A percentile compares a stretch with the other conserved stretches of the same genome.
Evolutionary conservation across 106 monocot genomes (phyloP).

Genomic region (Alisma plantagoaquatica): DNA sequence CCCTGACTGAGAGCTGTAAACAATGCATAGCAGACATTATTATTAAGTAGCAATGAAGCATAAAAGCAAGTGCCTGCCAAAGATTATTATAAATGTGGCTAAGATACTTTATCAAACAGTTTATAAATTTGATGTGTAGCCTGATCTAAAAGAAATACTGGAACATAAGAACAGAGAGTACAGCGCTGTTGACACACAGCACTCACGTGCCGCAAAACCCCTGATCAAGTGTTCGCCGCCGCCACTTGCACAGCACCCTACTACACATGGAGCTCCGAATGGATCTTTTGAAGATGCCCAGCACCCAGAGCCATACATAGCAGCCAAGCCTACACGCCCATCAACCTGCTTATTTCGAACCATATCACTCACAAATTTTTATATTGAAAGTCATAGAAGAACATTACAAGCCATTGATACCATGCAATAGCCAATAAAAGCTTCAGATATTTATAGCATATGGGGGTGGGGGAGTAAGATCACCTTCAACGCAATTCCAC

Average conservation of each 20-base stretch:
- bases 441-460: too few relatives aligned
- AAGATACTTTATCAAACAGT: not conserved
- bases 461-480: too few relatives aligned
- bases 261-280: constrained; percentile 62
- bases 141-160: not conserved
- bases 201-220: constrained; percentile 92
- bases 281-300: constrained; percentile 91
- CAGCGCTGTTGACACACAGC: constrained; percentile 76
- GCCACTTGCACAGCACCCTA: constrained; percentile 94
- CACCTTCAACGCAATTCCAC: constrained; percentile 95
- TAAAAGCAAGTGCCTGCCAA: not conserved
- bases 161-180: constrained; percentile 21
- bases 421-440: not conserved
- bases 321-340: constrained; percentile 96
- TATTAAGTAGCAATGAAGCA: not conserved
- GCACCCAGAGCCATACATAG: constrained; percentile 88
- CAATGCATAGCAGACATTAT: not conserved
- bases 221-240: constrained; percentile 87
- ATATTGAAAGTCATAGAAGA: not conserved
- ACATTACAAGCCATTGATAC: not conserved
- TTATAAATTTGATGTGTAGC: not conserved
- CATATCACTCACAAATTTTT: not conserved
- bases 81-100: not conserved
- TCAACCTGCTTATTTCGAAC: constrained; percentile 37
- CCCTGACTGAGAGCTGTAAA: constrained; percentile 57